These are phyloP conservation scores for Polyporus arcularius DNA, from an alignment of 768 basidiomycete species.

Conservation along the genomic window DNA sequence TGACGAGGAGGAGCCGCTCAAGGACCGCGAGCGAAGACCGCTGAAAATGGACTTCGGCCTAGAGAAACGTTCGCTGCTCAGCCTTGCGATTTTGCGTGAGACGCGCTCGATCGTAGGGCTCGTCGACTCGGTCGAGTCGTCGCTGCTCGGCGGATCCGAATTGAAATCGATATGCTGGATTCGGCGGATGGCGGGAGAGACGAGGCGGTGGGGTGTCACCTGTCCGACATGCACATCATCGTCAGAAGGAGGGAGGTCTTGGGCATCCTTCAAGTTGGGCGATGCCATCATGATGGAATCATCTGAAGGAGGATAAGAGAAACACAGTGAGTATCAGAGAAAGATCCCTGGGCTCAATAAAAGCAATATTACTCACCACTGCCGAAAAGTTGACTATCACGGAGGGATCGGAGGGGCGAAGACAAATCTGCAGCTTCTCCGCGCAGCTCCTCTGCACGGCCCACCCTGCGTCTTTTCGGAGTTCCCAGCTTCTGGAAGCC, in stretches of 20 bases:
- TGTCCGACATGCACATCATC: constrained; percentile 66
- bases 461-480: constrained; percentile 19
- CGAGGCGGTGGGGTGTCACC: constrained; percentile 68
- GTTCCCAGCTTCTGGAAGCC: constrained; percentile 13
- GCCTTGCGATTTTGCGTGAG: constrained; percentile 21
- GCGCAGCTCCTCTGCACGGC: constrained; percentile 10
- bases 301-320: constrained; percentile 33
- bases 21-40: constrained; percentile 10
- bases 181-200: constrained; percentile 58
- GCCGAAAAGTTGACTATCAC: constrained; percentile 26
- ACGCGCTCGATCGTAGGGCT: constrained; percentile 49
- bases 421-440: constrained; percentile 14
- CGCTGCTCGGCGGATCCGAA: constrained; percentile 39
- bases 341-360: background rate
- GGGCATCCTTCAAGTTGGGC: constrained; percentile 1
- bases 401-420: constrained; percentile 26
- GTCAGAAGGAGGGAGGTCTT: constrained; percentile 53
- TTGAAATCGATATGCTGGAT: constrained; percentile 23
- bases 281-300: constrained; percentile 47
- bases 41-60: constrained; percentile 9
- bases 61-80: constrained; percentile 1
- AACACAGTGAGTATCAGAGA: background rate
- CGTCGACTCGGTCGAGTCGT: constrained; percentile 44
- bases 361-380: constrained; percentile 34
- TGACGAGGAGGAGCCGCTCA: constrained; percentile 11